A percentile compares a stretch with the other conserved stretches of the same genome.
Evolutionary conservation across 1,139 yeast species (phyloP).

Genomic region (Kodamaea arcana): DNA sequence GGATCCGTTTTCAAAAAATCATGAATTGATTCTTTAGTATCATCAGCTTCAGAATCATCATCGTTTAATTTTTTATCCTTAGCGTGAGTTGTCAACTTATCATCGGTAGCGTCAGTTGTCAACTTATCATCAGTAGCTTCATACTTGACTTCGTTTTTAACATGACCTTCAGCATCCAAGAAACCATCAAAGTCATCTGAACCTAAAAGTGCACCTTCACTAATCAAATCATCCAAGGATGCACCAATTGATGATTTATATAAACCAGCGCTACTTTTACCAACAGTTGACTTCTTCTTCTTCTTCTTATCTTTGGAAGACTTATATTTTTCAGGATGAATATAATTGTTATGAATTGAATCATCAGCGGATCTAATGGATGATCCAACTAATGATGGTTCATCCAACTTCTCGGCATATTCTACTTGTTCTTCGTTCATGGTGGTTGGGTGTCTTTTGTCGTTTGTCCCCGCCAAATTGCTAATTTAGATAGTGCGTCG

Average conservation of each 20-base stretch:
- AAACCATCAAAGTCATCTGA: conserved; percentile 53
- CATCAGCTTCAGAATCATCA: conserved; percentile 12
- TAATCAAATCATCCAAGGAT: conserved; percentile 52
- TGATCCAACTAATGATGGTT: conserved; percentile 58
- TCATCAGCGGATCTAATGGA: conserved; percentile 52
- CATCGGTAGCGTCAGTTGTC: conserved; percentile 6
- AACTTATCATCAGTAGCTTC: conserved; percentile 6
- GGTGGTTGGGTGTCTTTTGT: no score
- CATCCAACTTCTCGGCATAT: conserved; percentile 44
- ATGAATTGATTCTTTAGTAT: conserved; percentile 9
- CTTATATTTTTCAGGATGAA: conserved; percentile 43
- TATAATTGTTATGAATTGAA: conserved; percentile 43
- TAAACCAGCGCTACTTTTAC: conserved; percentile 11
- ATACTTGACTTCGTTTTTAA: conserved; percentile 44
- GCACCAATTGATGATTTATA: conserved; percentile 32
- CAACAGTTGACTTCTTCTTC: conserved; percentile 11
- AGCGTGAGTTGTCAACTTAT: background rate
- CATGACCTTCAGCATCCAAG: conserved; percentile 50
- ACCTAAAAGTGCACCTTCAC: conserved; percentile 58
- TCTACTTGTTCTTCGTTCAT: conserved; percentile 64
- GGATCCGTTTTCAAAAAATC: conserved; percentile 5
- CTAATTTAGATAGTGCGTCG: background rate
- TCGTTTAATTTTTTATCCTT: conserved; percentile 7
- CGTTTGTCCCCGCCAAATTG: background rate
- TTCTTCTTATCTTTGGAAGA: conserved; percentile 16